Base-by-base conservation (phyloP, 2,329 filamentous ascomycete genomes). In the Cladorrhinum sp. region DNA sequence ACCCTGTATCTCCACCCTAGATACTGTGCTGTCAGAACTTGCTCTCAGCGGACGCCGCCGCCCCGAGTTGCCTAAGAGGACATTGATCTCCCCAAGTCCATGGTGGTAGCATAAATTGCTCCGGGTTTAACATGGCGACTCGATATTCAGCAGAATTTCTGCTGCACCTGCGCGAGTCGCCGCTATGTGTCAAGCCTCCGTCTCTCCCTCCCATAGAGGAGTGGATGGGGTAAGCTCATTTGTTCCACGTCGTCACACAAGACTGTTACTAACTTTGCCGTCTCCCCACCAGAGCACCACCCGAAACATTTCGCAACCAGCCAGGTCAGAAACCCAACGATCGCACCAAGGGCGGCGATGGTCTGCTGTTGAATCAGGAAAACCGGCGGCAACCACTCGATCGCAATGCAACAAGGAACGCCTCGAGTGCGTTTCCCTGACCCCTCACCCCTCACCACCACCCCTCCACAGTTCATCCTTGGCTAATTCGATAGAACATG, bases 191-290 rank as follows among this genome's bases (percentile, higher is more conserved):
- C 69, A 96, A 91, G 76, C 94, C 94, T 52, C 80, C 88, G 65
- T 84, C 82, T 65, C 82, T 97, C 51, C 93, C 92, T 66, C 89
- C 92, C 24, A 84, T 89, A 65, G 92, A 96, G 78, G 91, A 96
- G 80, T 98, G 93, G 93, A 96, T 97, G 92, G 92, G 94, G 90
- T 96, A 81, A 73, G 85, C 59, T 57, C 50, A 20, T 16, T 18
- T 20, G 16, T 46, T 28, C n/a, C 30, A 21, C 23, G 56, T n/a
- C n/a, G 48, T 21, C 30, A 3, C 20, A 36, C 36, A 26, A 24
- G 52, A 20, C 60, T 20, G 21, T 52, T 46, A 18, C 50, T 65
- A 33, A 63, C 62, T 23, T 52, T 20, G 55, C 63, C 58, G 39
- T 60, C 55, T 28, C 48, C 42, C n/a, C 10, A 65, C 53, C 53